Evolutionary conservation across 2,329 filamentous ascomycete genomes (phyloP), one percentile per base, ranked within the genome.

Genomic region (Exserohilum rostratum): DNA sequence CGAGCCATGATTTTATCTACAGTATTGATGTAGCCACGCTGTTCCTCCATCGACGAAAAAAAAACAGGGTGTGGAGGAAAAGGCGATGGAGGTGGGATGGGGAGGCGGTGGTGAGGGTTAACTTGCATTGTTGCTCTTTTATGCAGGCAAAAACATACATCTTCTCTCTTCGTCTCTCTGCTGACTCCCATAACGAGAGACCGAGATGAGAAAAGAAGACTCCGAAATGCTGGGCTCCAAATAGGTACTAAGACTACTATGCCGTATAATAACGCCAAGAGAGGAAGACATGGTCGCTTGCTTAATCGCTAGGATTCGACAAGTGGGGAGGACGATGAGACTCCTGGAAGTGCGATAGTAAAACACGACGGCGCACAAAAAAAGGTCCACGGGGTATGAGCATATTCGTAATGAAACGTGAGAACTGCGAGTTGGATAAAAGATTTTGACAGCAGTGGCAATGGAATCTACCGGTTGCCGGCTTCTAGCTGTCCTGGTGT

Each of bases 401-500:
- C 39, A 15, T 42, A 42, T 42, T 53, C 51, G 51, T 54, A 12
- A 54, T 31, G 47, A 40, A 46, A 34, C 51, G 18, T 54, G 33
- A 54, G 18, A 50, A 38, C 30, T 27, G 11, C 22, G 6, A 18
- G 12, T n/a, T 29, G 5, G 25, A 20, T 29, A 42, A 30, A 9
- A 42, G 6, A 42, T 12, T 11, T 20, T 35, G 18, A 12, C 9
- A 30, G 10, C n/a, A 25, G 25, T 25, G 10, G 10, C n/a, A 17
- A 13, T 30, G 25, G 15, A 35, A 33, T 51, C 58, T 62, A 73
- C 64, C 71, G 67, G 46, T 65, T 70, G 35, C 70, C 72, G 43
- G 72, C 71, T 56, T 75, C 72, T 38, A 75, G 72, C 58, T 75
- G 72, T 35, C 57, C 60, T n/a, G 72, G 72, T 3, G 72, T 74